Conservation (phyloP, 2,329 filamentous ascomycete genomes). For the Apiospora arundinis region DNA sequence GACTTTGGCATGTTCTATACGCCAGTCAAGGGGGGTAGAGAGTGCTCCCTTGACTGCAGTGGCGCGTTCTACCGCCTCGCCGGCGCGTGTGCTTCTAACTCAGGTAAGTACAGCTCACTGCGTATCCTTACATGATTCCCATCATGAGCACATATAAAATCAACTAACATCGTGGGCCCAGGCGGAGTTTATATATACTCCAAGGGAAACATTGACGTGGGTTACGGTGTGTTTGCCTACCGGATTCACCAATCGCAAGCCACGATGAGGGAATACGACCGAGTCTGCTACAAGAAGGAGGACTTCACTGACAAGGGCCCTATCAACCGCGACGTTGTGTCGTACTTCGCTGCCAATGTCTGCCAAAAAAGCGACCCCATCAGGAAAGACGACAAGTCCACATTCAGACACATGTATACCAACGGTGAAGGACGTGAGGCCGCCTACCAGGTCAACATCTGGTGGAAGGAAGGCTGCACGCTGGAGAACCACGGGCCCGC, state of each 20-base stretch:
- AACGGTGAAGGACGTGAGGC: not conserved
- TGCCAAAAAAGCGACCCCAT: not conserved
- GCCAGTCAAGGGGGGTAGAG: not conserved
- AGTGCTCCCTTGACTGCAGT: not conserved
- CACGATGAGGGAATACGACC: not conserved
- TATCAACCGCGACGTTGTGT: not conserved
- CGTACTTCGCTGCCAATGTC: not conserved
- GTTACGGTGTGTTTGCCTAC: not conserved
- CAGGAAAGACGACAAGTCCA: not conserved
- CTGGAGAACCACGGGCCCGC: not conserved
- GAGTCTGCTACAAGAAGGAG: not conserved
- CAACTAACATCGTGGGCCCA: not conserved
- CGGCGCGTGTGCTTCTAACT: not conserved
- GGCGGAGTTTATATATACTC: not conserved
- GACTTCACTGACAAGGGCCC: not conserved
- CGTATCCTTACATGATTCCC: too few species aligned
- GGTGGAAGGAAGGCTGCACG: not conserved
- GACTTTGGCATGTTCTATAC: not conserved
- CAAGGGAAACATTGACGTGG: not conserved
- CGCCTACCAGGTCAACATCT: not conserved
- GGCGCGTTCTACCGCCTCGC: not conserved
- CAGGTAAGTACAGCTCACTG: not conserved
- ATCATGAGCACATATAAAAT: too few species aligned
- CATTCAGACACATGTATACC: not conserved
- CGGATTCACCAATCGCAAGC: not conserved